phyloP scores from a whole-genome alignment of 177 flowering plant species.

The Telopea speciosissima region DNA sequence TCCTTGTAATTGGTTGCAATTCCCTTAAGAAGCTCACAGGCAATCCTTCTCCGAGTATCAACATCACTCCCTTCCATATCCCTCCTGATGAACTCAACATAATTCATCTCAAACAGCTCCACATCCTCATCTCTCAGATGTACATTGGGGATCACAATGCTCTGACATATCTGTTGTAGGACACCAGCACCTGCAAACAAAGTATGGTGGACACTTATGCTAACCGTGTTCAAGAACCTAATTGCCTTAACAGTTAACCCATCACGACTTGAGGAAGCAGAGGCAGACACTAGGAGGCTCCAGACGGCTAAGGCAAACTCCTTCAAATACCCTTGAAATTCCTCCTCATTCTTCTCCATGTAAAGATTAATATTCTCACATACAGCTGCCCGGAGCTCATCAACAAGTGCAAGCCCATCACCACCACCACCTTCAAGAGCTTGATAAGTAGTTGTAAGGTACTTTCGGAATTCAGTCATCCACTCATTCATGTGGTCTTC shows the following conservation, averaged over 20 bases:
- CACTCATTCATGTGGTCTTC: constrained; percentile 93
- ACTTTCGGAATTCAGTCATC: constrained; percentile 78
- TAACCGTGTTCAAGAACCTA: constrained; percentile 78
- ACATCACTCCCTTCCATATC: constrained; percentile 96
- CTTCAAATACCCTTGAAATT: constrained; percentile 57
- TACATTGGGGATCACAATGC: constrained; percentile 87
- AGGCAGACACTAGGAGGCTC: constrained; percentile 59
- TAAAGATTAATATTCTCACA: constrained; percentile 90
- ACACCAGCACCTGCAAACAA: constrained; percentile 55
- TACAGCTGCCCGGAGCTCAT: constrained; percentile 71
- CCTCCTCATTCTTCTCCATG: constrained; percentile 90
- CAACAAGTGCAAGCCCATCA: constrained; percentile 60
- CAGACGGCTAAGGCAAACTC: constrained; percentile 76
- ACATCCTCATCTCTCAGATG: constrained; percentile 87
- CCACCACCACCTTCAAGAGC: constrained; percentile 46
- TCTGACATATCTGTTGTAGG: constrained; percentile 65
- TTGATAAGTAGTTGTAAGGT: constrained; percentile 45
- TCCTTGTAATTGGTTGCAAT: constrained; percentile 66
- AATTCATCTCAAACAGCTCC: constrained; percentile 89
- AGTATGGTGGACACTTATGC: constrained; percentile 72
- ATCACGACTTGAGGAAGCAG: constrained; percentile 56
- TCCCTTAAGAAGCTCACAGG: constrained; percentile 92
- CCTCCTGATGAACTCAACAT: constrained; percentile 82
- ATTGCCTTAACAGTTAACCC: constrained; percentile 67
- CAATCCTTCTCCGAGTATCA: constrained; percentile 92